Conservation (phyloP, 768 basidiomycete genomes). For the Artomyces pyxidatus region DNA sequence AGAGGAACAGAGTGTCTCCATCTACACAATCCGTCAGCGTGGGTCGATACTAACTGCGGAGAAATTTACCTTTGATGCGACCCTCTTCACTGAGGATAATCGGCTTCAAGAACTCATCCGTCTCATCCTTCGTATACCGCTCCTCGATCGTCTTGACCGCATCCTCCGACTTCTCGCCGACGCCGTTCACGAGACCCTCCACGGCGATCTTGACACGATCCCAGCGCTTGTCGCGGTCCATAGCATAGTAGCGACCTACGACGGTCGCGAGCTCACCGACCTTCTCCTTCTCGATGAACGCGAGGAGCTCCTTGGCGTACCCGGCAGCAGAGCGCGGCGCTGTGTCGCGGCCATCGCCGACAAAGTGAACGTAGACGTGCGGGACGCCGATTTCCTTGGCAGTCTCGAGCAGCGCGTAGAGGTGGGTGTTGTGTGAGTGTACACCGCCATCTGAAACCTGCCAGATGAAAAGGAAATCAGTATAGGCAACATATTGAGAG, state of each 20-base stretch:
- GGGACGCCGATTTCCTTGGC: slow-evolving; percentile 83
- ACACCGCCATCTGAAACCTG: slow-evolving; percentile 93
- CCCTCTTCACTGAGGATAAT: slow-evolving; percentile 79
- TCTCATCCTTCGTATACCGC: slow-evolving; percentile 78
- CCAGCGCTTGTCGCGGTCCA: slow-evolving; percentile 98
- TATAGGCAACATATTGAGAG: not conserved
- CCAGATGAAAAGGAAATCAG: not conserved
- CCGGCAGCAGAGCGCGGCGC: slow-evolving; percentile 76
- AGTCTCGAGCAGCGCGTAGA: slow-evolving; percentile 84
- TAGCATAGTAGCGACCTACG: slow-evolving; percentile 89
- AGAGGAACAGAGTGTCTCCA: slow-evolving; percentile 86
- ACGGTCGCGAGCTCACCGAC: slow-evolving; percentile 80
- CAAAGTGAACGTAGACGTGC: slow-evolving; percentile 86
- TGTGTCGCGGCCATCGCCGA: slow-evolving; percentile 93
- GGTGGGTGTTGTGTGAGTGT: slow-evolving; percentile 90
- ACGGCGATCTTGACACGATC: slow-evolving; percentile 87
- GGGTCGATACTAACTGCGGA: not conserved
- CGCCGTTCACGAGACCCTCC: slow-evolving; percentile 69
- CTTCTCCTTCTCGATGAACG: slow-evolving; percentile 69
- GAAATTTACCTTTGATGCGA: slow-evolving; percentile 62
- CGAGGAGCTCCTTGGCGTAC: slow-evolving; percentile 69
- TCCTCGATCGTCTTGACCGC: slow-evolving; percentile 59
- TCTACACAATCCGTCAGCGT: slow-evolving; percentile 32
- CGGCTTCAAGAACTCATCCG: slow-evolving; percentile 94
- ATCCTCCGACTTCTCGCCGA: slow-evolving; percentile 49